Evolutionary conservation across 495 filamentous ascomycete genomes (phyloP), one percentile per base, ranked within the genome.

Genomic region (Immersiella caudata): DNA sequence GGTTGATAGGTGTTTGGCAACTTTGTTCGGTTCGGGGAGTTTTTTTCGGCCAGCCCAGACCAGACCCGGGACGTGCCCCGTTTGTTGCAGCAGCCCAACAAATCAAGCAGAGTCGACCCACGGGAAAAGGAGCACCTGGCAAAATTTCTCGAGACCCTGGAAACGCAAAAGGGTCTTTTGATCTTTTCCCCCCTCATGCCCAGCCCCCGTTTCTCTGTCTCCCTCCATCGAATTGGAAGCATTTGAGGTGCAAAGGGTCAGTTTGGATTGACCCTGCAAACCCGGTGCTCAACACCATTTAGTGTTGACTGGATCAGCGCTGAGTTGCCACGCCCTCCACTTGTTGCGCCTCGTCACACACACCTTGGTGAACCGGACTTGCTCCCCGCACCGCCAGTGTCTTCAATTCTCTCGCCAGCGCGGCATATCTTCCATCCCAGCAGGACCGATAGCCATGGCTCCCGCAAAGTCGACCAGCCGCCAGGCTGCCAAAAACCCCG

Each of bases 401-500:
- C 55, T 56, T 22, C 62, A 51, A 50, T 58, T 46, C 56, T 18
- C 35, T 35, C 20, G 29, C 60, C 24, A 25, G 29, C 51, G 50
- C 22, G 18, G 68, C 24, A 1, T 25, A 40, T 24, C n/a, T 65
- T 66, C 59, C 62, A 69, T 21, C 57, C 59, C 50, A 33, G 58
- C 50, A 7, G 24, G 40, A 46, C 54, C 46, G 51, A 50, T 27
- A 49, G 58, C 14, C 55, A 83, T 83, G 81, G 78, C 78, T 68
- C 75, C 80, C 56, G 69, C 76, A 60, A 74, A 69, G 29, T 68
- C 78, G 26, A 74, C 76, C 60, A 73, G 76, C 73, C 64, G 76
- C 49, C 71, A 78, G 64, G 71, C 72, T 63, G 71, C 74, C 67
- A 78, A 77, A 73, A 77, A 76, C 66, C 74, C 79, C 16, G 71